Evolutionary conservation across 306 rosid genomes (phyloP).

Genomic region (Prinsepia uniflora): DNA sequence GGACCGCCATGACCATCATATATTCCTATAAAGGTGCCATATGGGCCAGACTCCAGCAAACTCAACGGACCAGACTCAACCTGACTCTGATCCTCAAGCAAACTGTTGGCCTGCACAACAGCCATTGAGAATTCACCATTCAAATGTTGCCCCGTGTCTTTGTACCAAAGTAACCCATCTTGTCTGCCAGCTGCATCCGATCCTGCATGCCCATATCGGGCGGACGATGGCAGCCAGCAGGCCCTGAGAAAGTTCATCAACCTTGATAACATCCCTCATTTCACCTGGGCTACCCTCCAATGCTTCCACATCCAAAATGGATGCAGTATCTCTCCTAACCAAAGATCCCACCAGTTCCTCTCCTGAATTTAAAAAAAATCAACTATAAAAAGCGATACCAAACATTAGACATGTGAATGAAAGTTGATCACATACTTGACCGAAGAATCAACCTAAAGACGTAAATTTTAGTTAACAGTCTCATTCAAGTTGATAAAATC

Average conservation of each 20-base stretch:
- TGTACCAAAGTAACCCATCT: slow-evolving; percentile 91
- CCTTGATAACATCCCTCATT: slow-evolving; percentile 97
- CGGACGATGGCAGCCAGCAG: slow-evolving; percentile 72
- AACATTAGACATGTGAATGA: not conserved
- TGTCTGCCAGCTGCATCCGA: slow-evolving; percentile 67
- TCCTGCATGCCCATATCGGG: slow-evolving; percentile 31
- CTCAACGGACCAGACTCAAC: slow-evolving; percentile 84
- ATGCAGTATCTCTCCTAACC: slow-evolving; percentile 36
- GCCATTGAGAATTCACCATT: slow-evolving; percentile 93
- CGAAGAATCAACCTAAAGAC: not conserved
- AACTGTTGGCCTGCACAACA: slow-evolving; percentile 90
- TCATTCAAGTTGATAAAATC: slow-evolving; percentile 19
- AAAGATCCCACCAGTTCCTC: slow-evolving; percentile 27
- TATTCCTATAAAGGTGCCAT: slow-evolving; percentile 78
- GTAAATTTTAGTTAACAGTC: slow-evolving; percentile 14
- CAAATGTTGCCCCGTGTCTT: slow-evolving; percentile 74
- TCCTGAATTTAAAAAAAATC: slow-evolving; percentile 25
- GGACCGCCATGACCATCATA: slow-evolving; percentile 98
- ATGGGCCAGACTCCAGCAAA: slow-evolving; percentile 64
- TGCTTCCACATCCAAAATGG: slow-evolving; percentile 72
- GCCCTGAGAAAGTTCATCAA: slow-evolving; percentile 80
- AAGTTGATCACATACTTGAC: slow-evolving; percentile 12
- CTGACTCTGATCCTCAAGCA: slow-evolving; percentile 97
- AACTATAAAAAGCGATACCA: not conserved
- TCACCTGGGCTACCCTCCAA: slow-evolving; percentile 61